Conservation (phyloP, 352 stramenopile species). For the Peronosclerospora sorghi region DNA sequence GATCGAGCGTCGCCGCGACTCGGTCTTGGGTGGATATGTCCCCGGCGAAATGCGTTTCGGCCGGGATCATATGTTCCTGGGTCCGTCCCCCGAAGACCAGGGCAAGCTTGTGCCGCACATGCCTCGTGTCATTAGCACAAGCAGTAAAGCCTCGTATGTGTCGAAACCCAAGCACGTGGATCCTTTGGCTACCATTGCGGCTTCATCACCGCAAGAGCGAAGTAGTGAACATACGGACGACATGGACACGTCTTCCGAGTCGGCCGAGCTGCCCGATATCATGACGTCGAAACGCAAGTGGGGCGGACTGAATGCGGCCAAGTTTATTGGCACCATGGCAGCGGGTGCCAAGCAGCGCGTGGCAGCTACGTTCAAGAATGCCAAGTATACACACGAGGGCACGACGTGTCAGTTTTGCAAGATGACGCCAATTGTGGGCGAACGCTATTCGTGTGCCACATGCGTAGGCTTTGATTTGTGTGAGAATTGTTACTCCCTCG, state of each 20-base stretch:
- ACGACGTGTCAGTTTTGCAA: constrained; percentile 78
- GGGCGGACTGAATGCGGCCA: constrained; percentile 45
- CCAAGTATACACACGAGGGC: constrained; percentile 61
- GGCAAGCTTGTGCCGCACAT: constrained; percentile 62
- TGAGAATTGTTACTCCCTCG: constrained; percentile 74
- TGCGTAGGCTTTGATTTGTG: constrained; percentile 79
- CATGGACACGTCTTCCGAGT: constrained; percentile 17
- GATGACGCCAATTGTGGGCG: constrained; percentile 60
- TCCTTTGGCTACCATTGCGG: constrained; percentile 1
- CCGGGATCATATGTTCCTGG: constrained; percentile 56
- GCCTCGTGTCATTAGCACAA: constrained; percentile 31
- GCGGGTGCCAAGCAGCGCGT: constrained; percentile 58
- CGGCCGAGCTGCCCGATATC: constrained; percentile 9
- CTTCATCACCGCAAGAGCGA: constrained; percentile 13
- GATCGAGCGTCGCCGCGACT: constrained; percentile 57
- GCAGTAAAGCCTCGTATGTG: constrained; percentile 60
- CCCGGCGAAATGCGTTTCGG: constrained; percentile 55
- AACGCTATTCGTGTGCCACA: constrained; percentile 57
- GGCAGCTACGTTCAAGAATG: constrained; percentile 49
- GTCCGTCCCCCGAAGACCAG: constrained; percentile 51
- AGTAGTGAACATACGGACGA: constrained; percentile 25
- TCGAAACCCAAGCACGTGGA: constrained; percentile 45
- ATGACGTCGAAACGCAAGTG: constrained; percentile 33
- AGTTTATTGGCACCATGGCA: constrained; percentile 65
- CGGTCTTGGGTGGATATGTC: constrained; percentile 40